phyloP scores from a whole-genome alignment of 495 filamentous ascomycete species.

The Thermochaetoides thermophila region DNA sequence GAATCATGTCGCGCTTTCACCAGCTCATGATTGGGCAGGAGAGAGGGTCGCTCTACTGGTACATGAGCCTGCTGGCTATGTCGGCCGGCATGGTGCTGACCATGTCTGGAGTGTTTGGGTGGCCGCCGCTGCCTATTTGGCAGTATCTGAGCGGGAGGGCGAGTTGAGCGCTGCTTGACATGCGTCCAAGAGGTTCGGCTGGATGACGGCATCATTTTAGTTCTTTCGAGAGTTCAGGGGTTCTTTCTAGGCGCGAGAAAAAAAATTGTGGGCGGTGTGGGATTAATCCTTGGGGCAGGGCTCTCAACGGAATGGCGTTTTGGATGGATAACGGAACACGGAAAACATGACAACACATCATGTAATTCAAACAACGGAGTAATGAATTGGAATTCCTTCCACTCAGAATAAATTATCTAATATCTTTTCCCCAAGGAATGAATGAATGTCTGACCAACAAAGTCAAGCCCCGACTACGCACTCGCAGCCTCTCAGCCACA shows the following conservation, averaged over 20 bases:
- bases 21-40: slow-evolving; percentile 3
- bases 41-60: slow-evolving; percentile 5
- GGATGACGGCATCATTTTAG: too few relatives aligned
- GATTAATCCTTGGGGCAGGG: too few relatives aligned
- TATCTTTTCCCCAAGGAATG: neutral
- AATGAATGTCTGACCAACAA: slow-evolving; percentile 52
- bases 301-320: too few relatives aligned
- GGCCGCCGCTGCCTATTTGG: slow-evolving; percentile 5
- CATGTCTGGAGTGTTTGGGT: slow-evolving; percentile 5
- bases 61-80: slow-evolving; percentile 4
- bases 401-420: neutral
- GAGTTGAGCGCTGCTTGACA: too few relatives aligned
- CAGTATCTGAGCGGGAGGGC: slow-evolving; percentile 1
- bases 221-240: too few relatives aligned
- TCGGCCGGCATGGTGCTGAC: slow-evolving; percentile 4
- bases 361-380: too few relatives aligned
- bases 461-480: slow-evolving; percentile 87
- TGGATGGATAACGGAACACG: neutral
- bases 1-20: neutral
- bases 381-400: too few relatives aligned
- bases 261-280: too few relatives aligned
- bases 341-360: neutral
- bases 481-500: slow-evolving; percentile 63
- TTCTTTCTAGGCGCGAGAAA: too few relatives aligned
- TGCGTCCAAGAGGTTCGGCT: too few relatives aligned